Percentiles rank a stretch among this genome's conserved stretches.
Evolutionary conservation across 1,284 basidiomycete genomes (phyloP).

Genomic region (Anthracocystis setariae): DNA sequence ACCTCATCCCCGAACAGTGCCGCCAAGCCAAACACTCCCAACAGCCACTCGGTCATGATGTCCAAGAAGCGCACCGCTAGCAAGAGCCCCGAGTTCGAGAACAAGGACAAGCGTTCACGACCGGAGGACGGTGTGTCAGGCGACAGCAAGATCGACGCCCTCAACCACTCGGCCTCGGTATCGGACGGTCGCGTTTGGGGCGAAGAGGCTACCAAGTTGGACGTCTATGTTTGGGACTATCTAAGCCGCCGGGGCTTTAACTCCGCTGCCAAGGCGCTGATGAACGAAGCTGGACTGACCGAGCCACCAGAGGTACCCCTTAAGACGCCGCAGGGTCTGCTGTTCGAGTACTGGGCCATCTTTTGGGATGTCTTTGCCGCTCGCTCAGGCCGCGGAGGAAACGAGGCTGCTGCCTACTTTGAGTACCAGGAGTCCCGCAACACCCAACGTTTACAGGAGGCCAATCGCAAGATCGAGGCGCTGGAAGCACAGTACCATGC

Average conservation of each 20-base stretch:
- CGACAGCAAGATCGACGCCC: conserved; percentile 18
- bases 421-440: conserved; percentile 60
- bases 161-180: conserved; percentile 22
- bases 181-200: conserved; percentile 52
- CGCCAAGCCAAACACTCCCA: conserved; percentile 43
- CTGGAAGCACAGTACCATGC: conserved; percentile 45
- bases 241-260: conserved; percentile 60
- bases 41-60: conserved; percentile 36
- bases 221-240: conserved; percentile 67
- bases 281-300: conserved; percentile 60
- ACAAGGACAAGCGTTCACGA: conserved; percentile 54
- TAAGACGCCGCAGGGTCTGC: conserved; percentile 60
- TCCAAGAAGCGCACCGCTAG: conserved; percentile 52
- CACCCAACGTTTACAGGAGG: conserved; percentile 47
- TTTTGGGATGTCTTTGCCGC: conserved; percentile 67
- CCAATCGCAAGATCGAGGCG: conserved; percentile 43
- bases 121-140: conserved; percentile 34
- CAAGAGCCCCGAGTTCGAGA: conserved; percentile 51
- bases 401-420: conserved; percentile 56
- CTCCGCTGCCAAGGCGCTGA: conserved; percentile 57
- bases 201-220: conserved; percentile 63
- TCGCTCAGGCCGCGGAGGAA: conserved; percentile 54
- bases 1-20: conserved; percentile 43
- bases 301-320: conserved; percentile 64
- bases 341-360: conserved; percentile 67